These are phyloP conservation scores for Colletotrichum sp. DNA, from an alignment of 2,329 filamentous ascomycete species.

Conservation along the genomic window DNA sequence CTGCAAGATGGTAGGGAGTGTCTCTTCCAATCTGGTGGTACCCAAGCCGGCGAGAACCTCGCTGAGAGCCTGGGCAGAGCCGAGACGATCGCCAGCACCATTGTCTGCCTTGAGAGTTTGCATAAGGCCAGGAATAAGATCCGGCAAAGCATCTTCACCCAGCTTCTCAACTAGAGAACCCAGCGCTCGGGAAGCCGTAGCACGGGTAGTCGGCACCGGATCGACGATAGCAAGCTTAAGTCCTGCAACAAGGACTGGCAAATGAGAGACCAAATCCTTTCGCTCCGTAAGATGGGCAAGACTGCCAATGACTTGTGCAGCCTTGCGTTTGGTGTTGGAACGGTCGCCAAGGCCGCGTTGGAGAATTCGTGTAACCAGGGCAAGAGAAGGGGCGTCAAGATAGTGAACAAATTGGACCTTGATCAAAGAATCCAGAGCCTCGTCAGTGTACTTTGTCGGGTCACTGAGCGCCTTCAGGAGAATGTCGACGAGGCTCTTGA, in stretches of 20 bases:
- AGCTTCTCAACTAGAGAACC: constrained; percentile 98
- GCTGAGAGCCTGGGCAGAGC: constrained; percentile 93
- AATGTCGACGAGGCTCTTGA: constrained; percentile 89
- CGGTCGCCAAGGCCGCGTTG: constrained; percentile 90
- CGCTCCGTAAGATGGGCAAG: constrained; percentile 95
- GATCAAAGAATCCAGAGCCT: constrained; percentile 90
- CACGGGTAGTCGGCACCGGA: constrained; percentile 93
- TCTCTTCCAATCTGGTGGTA: constrained; percentile 91
- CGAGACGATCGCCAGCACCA: constrained; percentile 92
- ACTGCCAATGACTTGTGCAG: constrained; percentile 96
- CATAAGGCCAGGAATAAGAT: constrained; percentile 98
- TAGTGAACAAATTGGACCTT: constrained; percentile 99
- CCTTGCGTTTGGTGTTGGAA: constrained; percentile 94
- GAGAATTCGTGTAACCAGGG: constrained; percentile 91
- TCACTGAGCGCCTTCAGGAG: constrained; percentile 96
- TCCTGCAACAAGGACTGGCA: constrained; percentile 91
- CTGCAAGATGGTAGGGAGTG: constrained; percentile 91
- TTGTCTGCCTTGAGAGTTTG: constrained; percentile 96
- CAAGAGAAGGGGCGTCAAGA: constrained; percentile 94
- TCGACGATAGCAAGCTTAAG: constrained; percentile 90
- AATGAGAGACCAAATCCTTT: constrained; percentile 88
- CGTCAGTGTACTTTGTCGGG: constrained; percentile 95
- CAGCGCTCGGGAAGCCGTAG: constrained; percentile 93
- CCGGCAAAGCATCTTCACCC: constrained; percentile 93
- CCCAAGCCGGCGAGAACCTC: constrained; percentile 96